Evolutionary conservation across 2,329 filamentous ascomycete genomes (phyloP), one percentile per base, ranked within the genome.

Genomic region (Fusarium sp.): DNA sequence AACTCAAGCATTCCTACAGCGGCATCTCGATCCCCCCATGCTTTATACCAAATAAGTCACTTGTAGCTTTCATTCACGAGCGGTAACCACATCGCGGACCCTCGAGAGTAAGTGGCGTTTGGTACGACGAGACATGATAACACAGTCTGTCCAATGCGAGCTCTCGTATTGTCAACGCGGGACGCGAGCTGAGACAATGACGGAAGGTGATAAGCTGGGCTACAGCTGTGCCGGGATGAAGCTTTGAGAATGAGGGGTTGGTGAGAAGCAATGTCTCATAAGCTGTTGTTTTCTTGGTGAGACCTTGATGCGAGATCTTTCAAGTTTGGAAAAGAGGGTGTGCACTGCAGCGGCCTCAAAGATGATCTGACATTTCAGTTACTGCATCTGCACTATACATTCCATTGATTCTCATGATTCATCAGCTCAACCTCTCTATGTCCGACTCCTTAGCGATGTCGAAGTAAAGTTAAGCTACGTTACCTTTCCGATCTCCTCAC

Each of bases 31-130:
- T 30, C 24, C 15, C 30, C 18, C 31, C 39, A 16, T 41, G 38
- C 53, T 75, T 75, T 73, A 75, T 71, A 75, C 33, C 28, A 24
- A 22, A 50, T 16, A 36, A 13, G 13, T 33, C 30, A 30, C 41
- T 47, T 51, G 22, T 45, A 28, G 30, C 42, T 26, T n/a, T 33
- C 33, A 55, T 14, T 38, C 30, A 38, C 33, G 36, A 38, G 41
- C 24, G 50, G 39, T 38, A 47, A 39, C 42, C 33, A 48, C 39
- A 50, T 53, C 47, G 51, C 47, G 16, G 53, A 28, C 55, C 42
- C 54, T 71, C 35, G 45, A 45, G 44, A 33, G 36, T 36, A 28
- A 38, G 71, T 74, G 71, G 71, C 67, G 58, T 22, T 24, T 3
- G 28, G 59, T 61, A n/a, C 26, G 50, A 54, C 59, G 16, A 31